These are phyloP conservation scores for Iris macrosiphon DNA, from an alignment of 106 monocot genomes.

Conservation along the genomic window DNA sequence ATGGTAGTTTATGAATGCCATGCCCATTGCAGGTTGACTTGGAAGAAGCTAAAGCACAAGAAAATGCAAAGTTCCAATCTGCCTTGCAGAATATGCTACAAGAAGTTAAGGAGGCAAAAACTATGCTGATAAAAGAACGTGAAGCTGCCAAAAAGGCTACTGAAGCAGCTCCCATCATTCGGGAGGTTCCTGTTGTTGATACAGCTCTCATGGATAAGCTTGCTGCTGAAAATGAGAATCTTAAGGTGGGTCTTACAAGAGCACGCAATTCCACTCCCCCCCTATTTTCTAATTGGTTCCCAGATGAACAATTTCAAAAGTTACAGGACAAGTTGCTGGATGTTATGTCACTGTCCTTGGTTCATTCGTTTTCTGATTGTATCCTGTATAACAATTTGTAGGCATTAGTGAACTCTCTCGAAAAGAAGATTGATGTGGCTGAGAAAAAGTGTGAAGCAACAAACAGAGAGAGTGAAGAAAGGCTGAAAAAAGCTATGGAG, in stretches of 20 bases:
- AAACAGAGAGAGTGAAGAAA: conserved; percentile 65
- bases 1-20: not conserved
- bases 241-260: conserved; percentile 39
- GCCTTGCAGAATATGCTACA: conserved; percentile 31
- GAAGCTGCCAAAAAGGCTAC: conserved; percentile 25
- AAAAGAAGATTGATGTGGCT: conserved; percentile 81
- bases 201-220: conserved; percentile 53
- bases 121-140: conserved; percentile 31
- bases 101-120: conserved; percentile 29
- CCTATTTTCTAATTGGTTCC: not conserved
- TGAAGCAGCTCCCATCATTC: conserved; percentile 30
- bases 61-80: conserved; percentile 61
- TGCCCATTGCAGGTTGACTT: conserved; percentile 38
- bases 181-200: conserved; percentile 60
- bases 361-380: not conserved
- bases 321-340: too few relatives aligned
- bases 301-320: too few relatives aligned
- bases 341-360: not conserved
- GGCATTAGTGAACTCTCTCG: conserved; percentile 73
- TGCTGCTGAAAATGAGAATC: conserved; percentile 71
- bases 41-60: conserved; percentile 71
- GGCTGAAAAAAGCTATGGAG: conserved; percentile 64
- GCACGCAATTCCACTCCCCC: not conserved
- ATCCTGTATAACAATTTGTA: conserved; percentile 11
- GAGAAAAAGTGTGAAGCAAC: conserved; percentile 91